phyloP scores from a whole-genome alignment of 306 rosid genomes.

The Quercus glauca region DNA sequence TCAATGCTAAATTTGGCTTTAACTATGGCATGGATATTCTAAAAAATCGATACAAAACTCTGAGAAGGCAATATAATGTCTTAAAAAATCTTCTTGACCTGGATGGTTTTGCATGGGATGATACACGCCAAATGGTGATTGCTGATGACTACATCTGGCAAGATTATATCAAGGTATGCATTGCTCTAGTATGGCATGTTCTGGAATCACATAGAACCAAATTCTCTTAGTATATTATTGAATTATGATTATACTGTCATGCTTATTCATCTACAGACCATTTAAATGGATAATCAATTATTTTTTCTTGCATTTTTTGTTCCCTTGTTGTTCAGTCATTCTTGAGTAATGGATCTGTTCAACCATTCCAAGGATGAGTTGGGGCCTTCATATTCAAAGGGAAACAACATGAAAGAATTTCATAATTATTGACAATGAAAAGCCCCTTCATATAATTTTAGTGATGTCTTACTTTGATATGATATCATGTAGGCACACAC shows the following conservation, averaged over 20 bases:
- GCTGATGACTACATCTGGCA: slow-evolving; percentile 80
- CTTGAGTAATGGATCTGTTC: background rate
- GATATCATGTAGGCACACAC: slow-evolving; percentile 56
- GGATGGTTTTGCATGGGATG: slow-evolving; percentile 87
- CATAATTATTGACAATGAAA: background rate
- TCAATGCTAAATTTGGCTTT: slow-evolving; percentile 67
- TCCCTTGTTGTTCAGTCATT: background rate
- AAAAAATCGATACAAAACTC: slow-evolving; percentile 73
- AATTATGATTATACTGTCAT: background rate
- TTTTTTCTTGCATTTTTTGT: background rate
- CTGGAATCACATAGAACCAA: background rate
- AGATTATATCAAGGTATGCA: slow-evolving; percentile 62
- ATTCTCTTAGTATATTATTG: background rate
- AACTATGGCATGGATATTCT: slow-evolving; percentile 63
- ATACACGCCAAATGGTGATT: slow-evolving; percentile 66
- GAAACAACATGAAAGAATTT: background rate
- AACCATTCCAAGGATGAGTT: background rate
- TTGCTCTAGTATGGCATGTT: background rate
- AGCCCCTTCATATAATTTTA: background rate
- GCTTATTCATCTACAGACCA: background rate
- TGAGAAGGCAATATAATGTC: slow-evolving; percentile 62
- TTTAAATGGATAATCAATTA: no score
- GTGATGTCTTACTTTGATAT: slow-evolving; percentile 12
- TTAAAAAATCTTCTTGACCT: slow-evolving; percentile 52
- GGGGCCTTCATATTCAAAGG: background rate